These are phyloP conservation scores for Sequoia sempervirens DNA, from an alignment of 75 land plant species.

Conservation along the genomic window DNA sequence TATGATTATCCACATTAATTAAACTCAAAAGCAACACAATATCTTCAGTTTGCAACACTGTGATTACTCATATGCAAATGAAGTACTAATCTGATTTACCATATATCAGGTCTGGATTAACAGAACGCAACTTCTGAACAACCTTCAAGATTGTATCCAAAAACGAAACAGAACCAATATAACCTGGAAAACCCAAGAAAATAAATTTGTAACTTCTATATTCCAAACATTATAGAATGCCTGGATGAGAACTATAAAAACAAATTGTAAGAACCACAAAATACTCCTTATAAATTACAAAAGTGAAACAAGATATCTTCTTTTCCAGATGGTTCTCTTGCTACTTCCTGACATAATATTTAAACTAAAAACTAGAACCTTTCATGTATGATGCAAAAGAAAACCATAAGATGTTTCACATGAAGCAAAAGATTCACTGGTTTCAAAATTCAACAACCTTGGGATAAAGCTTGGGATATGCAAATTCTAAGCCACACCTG, in stretches of 20 bases:
- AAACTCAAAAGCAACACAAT: neutral
- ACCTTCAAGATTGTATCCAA: slow-evolving; percentile 66
- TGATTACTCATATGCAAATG: neutral
- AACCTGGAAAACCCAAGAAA: slow-evolving; percentile 46
- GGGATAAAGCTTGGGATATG: neutral
- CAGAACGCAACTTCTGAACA: slow-evolving; percentile 66
- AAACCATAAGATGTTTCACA: neutral
- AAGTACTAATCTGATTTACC: slow-evolving; percentile 42
- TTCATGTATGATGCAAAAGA: neutral
- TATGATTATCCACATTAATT: neutral
- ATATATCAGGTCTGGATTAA: slow-evolving; percentile 82
- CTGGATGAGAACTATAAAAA: neutral
- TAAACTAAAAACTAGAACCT: neutral
- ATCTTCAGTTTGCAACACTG: slow-evolving; percentile 5
- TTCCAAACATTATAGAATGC: neutral
- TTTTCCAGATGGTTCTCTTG: neutral
- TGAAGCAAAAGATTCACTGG: neutral
- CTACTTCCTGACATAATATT: neutral
- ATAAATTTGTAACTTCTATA: neutral
- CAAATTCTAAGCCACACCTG: slow-evolving; percentile 43
- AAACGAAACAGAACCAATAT: slow-evolving; percentile 94
- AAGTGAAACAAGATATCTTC: neutral
- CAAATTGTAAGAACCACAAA: neutral
- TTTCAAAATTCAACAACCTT: neutral
- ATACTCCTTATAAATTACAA: neutral